A percentile compares a stretch with the other conserved stretches of the same genome.
Evolutionary conservation across 108 stramenopile species (phyloP).

Genomic region (Stephanodiscus triporus): DNA sequence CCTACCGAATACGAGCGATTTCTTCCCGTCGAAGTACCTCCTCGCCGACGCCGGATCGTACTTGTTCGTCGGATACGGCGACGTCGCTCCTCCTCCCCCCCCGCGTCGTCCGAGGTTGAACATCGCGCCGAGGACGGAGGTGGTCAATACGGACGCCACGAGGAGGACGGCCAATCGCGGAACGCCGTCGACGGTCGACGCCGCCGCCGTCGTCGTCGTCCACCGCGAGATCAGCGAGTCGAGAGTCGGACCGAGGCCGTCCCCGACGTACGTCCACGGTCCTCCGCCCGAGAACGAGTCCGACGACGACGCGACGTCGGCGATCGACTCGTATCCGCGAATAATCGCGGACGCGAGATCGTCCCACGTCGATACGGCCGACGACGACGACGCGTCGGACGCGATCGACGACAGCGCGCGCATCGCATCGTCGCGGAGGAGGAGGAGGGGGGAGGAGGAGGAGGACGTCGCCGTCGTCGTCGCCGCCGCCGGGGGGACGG

Average conservation of each 20-base stretch:
- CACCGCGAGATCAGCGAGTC: too few relatives aligned
- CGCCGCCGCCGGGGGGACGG: not conserved
- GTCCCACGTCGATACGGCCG: not conserved
- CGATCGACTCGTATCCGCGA: too few relatives aligned
- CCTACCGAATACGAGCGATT: constrained; percentile 42
- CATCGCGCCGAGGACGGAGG: constrained; percentile 26
- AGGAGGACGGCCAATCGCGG: not conserved
- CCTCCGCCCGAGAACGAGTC: not conserved
- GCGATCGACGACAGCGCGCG: not conserved
- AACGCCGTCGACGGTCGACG: not conserved
- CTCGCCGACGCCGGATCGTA: constrained; percentile 75
- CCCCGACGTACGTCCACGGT: constrained; percentile 4
- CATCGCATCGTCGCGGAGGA: too few relatives aligned
- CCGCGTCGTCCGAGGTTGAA: constrained; percentile 31
- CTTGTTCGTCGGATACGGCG: constrained; percentile 65
- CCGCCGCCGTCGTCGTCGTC: too few relatives aligned
- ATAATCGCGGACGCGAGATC: not conserved
- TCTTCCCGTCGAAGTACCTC: constrained; percentile 65
- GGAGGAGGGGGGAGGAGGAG: too few relatives aligned
- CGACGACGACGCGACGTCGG: not conserved
- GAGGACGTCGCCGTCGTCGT: not conserved
- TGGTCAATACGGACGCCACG: constrained; percentile 16
- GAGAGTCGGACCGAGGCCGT: constrained; percentile 10
- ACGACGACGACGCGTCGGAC: not conserved
- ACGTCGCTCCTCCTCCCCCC: too few relatives aligned